Evolutionary conservation across 1,284 basidiomycete genomes (phyloP), one percentile per base, ranked within the genome.

Genomic region (Athelia sp.): DNA sequence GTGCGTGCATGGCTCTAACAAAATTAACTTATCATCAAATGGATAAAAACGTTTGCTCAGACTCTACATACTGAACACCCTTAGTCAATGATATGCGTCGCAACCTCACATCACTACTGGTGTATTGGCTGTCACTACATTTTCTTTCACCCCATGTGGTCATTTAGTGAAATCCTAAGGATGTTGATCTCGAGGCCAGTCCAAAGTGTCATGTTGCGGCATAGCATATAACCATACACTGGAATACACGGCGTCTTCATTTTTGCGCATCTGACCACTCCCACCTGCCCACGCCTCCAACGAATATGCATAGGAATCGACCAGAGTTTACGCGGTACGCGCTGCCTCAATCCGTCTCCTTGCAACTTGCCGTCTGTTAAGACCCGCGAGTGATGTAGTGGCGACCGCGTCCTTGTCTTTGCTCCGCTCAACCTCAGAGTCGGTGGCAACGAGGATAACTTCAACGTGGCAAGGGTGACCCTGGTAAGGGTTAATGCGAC

Each of bases 401-500:
- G 34, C 66, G 50, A 75, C 66, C 50, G 76, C 75, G 51, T 82
- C 79, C 68, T 88, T 85, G 74, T 94, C 91, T 67, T 90, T 92
- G 66, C 84, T 84, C 69, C 91, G 88, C 75, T 96, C 89, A 47
- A 97, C 91, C 70, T 93, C 85, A 56, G 81, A 82, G 46, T 87
- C 84, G 47, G 81, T 73, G 54, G 84, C 86, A 49, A 82, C 76
- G 55, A 97, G 84, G 68, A 97, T 92, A 68, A 97, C 81, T 69
- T 99, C 97, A 59, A 99, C 89, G 69, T 99, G 97, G 73, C 86
- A 89, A 49, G 93, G 93, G 76, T 90, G 87, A 49, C 91, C 90
- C 73, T 93, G 89, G 78, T 90, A 90, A 48, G 89, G 87, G 75
- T 90, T 91, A 71, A 91, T 94, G 63, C 92, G 87, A 84, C 92